phyloP scores from a whole-genome alignment of 2,329 filamentous ascomycete genomes.

The Nigrospora sphaerica region DNA sequence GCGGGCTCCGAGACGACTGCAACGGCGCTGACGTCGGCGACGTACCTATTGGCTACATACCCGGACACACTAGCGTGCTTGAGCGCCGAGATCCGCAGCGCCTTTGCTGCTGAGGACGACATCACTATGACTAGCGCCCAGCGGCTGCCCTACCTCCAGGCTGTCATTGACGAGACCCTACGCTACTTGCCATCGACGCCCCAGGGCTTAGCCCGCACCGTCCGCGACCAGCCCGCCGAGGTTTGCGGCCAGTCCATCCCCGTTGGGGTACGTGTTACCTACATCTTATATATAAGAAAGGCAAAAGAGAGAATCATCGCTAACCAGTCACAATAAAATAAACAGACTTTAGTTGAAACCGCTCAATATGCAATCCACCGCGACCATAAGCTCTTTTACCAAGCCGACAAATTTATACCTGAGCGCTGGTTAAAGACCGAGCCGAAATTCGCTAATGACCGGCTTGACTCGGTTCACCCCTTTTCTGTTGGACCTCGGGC shows the following conservation, averaged over 20 bases:
- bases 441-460: constrained; percentile 23
- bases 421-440: constrained; percentile 27
- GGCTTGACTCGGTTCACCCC: constrained; percentile 25
- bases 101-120: constrained; percentile 28
- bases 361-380: constrained; percentile 29
- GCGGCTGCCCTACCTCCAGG: constrained; percentile 31
- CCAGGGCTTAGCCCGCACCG: constrained; percentile 11
- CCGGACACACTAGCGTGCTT: constrained; percentile 24
- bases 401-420: constrained; percentile 28
- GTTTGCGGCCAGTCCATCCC: constrained; percentile 17
- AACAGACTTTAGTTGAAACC: constrained; percentile 23
- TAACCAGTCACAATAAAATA: background rate
- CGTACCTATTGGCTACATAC: constrained; percentile 31
- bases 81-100: constrained; percentile 28
- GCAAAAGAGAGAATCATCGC: background rate
- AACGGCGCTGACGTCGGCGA: constrained; percentile 31
- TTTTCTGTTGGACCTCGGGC: constrained; percentile 30
- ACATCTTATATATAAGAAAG: no score
- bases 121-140: constrained; percentile 27
- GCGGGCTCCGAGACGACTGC: constrained; percentile 46
- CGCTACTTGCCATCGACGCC: constrained; percentile 30
- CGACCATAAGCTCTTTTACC: constrained; percentile 25
- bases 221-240: constrained; percentile 15
- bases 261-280: constrained; percentile 5
- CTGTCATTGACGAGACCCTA: constrained; percentile 33